Percentiles rank a stretch among this genome's conserved stretches.
These are phyloP conservation scores for Trichoderma sp. DNA, from an alignment of 2,329 filamentous ascomycete species.

Conservation along the genomic window DNA sequence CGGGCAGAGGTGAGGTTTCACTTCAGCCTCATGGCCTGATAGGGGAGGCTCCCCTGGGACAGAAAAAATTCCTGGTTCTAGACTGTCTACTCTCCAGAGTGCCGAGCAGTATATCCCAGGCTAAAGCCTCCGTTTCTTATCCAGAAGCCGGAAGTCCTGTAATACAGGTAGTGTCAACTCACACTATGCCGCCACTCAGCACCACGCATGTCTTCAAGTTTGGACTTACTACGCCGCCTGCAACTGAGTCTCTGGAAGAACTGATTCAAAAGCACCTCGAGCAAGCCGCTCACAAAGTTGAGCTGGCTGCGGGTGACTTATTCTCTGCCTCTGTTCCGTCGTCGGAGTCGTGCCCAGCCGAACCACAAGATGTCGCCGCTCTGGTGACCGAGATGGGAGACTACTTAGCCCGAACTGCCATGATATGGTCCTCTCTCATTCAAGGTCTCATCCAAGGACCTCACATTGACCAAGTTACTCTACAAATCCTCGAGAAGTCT, in stretches of 20 bases:
- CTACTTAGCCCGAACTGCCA: slow-evolving; percentile 36
- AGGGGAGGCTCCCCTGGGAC: not conserved
- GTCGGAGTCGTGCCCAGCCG: slow-evolving; percentile 19
- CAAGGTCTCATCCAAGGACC: slow-evolving; percentile 35
- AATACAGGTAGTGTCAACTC: slow-evolving; percentile 2
- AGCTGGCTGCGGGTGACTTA: slow-evolving; percentile 21
- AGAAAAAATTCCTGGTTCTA: not conserved
- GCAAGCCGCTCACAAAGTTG: slow-evolving; percentile 27
- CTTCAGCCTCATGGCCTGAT: slow-evolving; percentile 8
- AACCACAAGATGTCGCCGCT: slow-evolving; percentile 26
- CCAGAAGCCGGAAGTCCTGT: not conserved
- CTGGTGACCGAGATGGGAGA: slow-evolving; percentile 38
- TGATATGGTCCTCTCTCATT: slow-evolving; percentile 35
- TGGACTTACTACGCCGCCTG: slow-evolving; percentile 13
- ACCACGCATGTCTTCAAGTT: slow-evolving; percentile 17
- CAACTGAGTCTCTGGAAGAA: slow-evolving; percentile 26
- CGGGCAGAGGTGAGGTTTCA: not conserved
- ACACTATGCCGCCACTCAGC: slow-evolving; percentile 1
- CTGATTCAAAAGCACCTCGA: slow-evolving; percentile 33
- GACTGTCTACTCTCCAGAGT: not conserved
- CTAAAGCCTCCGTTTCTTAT: not conserved
- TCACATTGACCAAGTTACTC: slow-evolving; percentile 32
- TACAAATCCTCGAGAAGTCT: slow-evolving; percentile 31
- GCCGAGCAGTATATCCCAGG: not conserved
- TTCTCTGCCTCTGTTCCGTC: not conserved